Percentiles rank a stretch among this genome's conserved stretches.
Conservation (phyloP, 331 rosid genomes). For the Telfairia occidentalis region DNA sequence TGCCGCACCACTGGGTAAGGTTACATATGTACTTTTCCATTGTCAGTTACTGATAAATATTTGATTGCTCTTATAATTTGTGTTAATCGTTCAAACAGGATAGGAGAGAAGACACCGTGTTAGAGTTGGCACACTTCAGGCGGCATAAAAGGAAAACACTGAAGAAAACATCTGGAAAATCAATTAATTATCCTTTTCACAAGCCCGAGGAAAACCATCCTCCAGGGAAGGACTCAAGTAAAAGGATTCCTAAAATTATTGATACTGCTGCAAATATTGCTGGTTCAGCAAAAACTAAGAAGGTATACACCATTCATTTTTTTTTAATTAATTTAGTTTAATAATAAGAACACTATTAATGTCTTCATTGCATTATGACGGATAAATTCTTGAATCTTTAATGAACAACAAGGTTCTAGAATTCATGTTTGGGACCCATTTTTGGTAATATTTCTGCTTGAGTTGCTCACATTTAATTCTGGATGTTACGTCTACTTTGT, state of each 20-base stretch:
- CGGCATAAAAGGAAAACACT: constrained; percentile 77
- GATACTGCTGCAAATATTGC: constrained; percentile 85
- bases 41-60: background rate
- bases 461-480: background rate
- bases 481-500: background rate
- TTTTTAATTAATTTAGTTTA: too few species aligned
- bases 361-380: constrained; percentile 13
- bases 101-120: constrained; percentile 87
- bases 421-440: background rate
- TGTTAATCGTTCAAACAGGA: constrained; percentile 43
- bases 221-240: constrained; percentile 85
- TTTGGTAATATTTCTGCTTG: background rate
- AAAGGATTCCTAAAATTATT: constrained; percentile 82
- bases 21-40: background rate
- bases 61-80: background rate
- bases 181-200: constrained; percentile 50
- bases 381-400: background rate
- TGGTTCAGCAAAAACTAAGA: constrained; percentile 69
- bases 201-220: constrained; percentile 96
- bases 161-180: constrained; percentile 70
- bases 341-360: too few species aligned
- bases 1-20: constrained; percentile 99
- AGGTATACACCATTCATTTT: constrained; percentile 53
- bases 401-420: background rate
- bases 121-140: constrained; percentile 70